Base-by-base conservation (phyloP, 2,329 filamentous ascomycete species). In the Arthroderma uncinatum region DNA sequence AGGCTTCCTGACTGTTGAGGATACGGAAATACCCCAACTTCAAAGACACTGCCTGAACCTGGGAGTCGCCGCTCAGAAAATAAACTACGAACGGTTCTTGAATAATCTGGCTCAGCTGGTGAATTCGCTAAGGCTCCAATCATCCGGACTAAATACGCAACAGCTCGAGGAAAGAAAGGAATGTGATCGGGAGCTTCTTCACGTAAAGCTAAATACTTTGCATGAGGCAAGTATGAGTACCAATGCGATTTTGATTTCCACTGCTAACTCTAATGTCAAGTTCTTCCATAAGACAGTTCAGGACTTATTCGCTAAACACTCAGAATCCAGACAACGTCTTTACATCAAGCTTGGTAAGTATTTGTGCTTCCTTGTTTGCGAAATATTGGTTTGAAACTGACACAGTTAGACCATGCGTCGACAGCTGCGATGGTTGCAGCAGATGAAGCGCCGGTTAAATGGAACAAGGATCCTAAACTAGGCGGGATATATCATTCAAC, bases 21-120 rank as follows among this genome's bases (percentile, higher is more conserved):
- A 85, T 58, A 86, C 83, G 0, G 82, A 80, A 63, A 74, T 85
- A 2, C 82, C 82, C 1, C 73, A 76, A 44, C 72, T 86, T 0
- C 80, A 81, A 63, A 70, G 70, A 0, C 82, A 86, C 61, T 83
- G 81, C 55, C 78, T 76, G 58, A 77, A 77, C 42, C 69, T 85
- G 2, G 84, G 82, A 0, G 77, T 80, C 56, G 68, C 70, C 30
- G 74, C 74, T 6, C 71, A 79, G 25, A 67, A 72, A 4, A 71
- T 70, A 3, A 72, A 68, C 16, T 78, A 73, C 53, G 73, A 73
- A 7, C 67, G 65, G 1, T 83, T 83, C 59, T 68, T 85, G 2
- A 78, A 77, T 9, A 74, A 71, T 30, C 55, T 83, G 2, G 73
- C 70, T 42, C 76, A 78, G 58, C 63, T 82, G 0, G 58, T 83